phyloP scores from a whole-genome alignment of 169 alveolate genomes.

The Plasmodium gallinaceum region DNA sequence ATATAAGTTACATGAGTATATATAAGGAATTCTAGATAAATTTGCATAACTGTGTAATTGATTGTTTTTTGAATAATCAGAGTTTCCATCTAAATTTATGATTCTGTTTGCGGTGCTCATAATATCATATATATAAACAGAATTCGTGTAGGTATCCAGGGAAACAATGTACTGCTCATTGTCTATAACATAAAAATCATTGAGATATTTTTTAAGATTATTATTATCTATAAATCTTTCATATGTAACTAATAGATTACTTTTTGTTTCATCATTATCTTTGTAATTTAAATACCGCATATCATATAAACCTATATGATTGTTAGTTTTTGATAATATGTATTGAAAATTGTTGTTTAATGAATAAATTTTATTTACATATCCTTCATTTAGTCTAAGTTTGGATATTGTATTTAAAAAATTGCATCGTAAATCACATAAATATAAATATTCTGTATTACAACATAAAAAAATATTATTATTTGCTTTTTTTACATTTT shows the following conservation, averaged over 20 bases:
- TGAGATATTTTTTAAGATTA: constrained; percentile 75
- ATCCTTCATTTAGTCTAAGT: constrained; percentile 69
- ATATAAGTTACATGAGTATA: constrained; percentile 26
- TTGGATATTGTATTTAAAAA: constrained; percentile 78
- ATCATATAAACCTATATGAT: constrained; percentile 77
- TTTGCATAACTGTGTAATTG: constrained; percentile 36
- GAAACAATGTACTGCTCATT: constrained; percentile 74
- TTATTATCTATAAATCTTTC: constrained; percentile 74
- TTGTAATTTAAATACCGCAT: constrained; percentile 55
- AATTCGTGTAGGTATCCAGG: constrained; percentile 66
- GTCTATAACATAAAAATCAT: constrained; percentile 77
- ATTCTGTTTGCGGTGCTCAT: constrained; percentile 32
- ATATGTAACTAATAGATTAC: constrained; percentile 42
- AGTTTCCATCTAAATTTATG: constrained; percentile 55
- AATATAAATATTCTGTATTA: constrained; percentile 73
- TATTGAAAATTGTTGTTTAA: constrained; percentile 77
- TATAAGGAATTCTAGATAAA: constrained; percentile 74
- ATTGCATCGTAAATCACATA: constrained; percentile 66
- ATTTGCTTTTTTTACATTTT: constrained; percentile 48
- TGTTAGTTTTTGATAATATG: constrained; percentile 69
- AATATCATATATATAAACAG: constrained; percentile 74
- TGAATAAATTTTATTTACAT: constrained; percentile 72
- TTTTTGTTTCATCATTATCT: constrained; percentile 64
- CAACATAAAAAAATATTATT: constrained; percentile 74
- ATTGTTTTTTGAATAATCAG: constrained; percentile 39